Percentiles rank a stretch among this genome's conserved stretches.
Conservation (phyloP, 208 protist genomes). For the Tritrichomonas musculus region DNA sequence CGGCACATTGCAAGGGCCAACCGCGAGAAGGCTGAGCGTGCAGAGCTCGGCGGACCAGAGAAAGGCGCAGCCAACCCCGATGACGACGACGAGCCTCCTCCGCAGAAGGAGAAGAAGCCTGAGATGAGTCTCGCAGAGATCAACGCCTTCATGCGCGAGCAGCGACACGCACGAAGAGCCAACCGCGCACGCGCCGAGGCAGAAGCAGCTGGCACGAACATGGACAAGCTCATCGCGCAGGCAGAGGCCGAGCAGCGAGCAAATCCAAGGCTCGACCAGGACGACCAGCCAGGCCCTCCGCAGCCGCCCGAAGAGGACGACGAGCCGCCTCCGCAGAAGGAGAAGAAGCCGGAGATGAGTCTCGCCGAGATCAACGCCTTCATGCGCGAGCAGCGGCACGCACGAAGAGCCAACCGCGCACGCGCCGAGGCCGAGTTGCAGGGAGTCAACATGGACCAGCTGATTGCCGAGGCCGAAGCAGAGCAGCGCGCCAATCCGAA, state of each 20-base stretch:
- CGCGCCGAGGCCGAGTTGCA: not conserved
- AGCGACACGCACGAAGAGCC: not conserved
- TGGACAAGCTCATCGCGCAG: not conserved
- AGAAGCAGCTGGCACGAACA: not conserved
- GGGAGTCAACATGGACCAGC: slow-evolving; percentile 4
- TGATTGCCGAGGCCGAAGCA: not conserved
- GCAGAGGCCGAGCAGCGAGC: not conserved
- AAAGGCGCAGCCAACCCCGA: not conserved
- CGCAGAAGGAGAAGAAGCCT: not conserved
- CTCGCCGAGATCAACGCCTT: not conserved
- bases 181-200: not conserved
- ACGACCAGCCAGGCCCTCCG: not conserved
- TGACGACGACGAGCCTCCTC: not conserved
- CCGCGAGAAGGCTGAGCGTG: not conserved
- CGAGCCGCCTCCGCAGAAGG: not conserved
- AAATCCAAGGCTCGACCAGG: not conserved
- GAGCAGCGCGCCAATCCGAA: no score
- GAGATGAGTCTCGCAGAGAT: not conserved
- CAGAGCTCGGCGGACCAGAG: no score
- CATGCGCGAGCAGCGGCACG: not conserved
- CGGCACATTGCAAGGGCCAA: not conserved
- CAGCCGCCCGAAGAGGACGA: not conserved
- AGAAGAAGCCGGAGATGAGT: not conserved
- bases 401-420: not conserved
- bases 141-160: not conserved